phyloP scores from a whole-genome alignment of 2,329 filamentous ascomycete species.

The Daldinia eschscholtzii region DNA sequence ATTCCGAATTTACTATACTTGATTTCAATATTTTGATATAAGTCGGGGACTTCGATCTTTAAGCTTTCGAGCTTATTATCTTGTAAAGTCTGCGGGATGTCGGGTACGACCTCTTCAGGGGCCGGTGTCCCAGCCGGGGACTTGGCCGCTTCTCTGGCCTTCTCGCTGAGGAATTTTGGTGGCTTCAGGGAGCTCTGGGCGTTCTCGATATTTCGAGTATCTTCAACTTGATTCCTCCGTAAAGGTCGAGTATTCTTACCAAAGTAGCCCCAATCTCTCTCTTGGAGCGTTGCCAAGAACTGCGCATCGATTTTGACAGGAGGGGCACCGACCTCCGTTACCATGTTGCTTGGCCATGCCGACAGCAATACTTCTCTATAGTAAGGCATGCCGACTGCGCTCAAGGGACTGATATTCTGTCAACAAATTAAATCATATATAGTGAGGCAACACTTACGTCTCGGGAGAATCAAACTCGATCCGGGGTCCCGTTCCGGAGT shows the following conservation, averaged over 20 bases:
- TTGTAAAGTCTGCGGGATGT: slow-evolving; percentile 74
- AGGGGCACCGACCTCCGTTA: slow-evolving; percentile 88
- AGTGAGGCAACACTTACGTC: slow-evolving; percentile 64
- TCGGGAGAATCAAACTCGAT: slow-evolving; percentile 77
- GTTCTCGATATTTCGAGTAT: slow-evolving; percentile 75
- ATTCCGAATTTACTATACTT: slow-evolving; percentile 99
- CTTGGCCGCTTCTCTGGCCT: slow-evolving; percentile 76
- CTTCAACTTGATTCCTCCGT: slow-evolving; percentile 85
- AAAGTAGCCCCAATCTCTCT: slow-evolving; percentile 81
- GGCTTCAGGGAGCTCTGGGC: slow-evolving; percentile 74
- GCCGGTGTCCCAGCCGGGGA: slow-evolving; percentile 58
- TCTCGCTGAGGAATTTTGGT: slow-evolving; percentile 95
- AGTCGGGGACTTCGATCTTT: slow-evolving; percentile 84
- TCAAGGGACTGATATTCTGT: slow-evolving; percentile 73
- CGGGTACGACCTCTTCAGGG: slow-evolving; percentile 62
- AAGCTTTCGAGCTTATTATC: slow-evolving; percentile 78
- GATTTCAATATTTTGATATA: slow-evolving; percentile 96
- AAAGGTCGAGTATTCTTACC: slow-evolving; percentile 80
- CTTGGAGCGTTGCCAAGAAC: slow-evolving; percentile 75
- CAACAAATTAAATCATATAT: slow-evolving; percentile 20
- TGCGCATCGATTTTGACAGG: slow-evolving; percentile 79
- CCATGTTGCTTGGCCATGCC: slow-evolving; percentile 85
- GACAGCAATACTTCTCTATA: slow-evolving; percentile 91
- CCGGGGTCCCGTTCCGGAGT: slow-evolving; percentile 68
- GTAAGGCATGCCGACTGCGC: slow-evolving; percentile 89